Percentiles rank a stretch among this genome's conserved stretches.
Conservation (phyloP, 352 stramenopile genomes). For the Plasmopara muralis region DNA sequence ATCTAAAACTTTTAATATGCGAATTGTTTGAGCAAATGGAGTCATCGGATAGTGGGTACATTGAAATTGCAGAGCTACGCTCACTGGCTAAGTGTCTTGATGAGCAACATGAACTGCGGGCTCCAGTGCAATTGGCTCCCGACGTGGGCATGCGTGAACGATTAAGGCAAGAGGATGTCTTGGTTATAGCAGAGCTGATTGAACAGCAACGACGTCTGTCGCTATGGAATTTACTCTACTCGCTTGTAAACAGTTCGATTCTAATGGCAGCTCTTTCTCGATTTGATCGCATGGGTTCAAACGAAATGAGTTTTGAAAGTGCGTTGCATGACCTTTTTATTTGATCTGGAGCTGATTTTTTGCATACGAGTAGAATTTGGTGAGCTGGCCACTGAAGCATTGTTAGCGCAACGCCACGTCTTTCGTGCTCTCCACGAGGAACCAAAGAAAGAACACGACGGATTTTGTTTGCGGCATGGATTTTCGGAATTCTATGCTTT, state of each 20-base stretch:
- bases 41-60: constrained; percentile 43
- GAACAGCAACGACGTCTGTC: constrained; percentile 20
- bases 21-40: constrained; percentile 73
- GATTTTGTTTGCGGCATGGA: constrained; percentile 59
- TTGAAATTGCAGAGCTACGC: constrained; percentile 63
- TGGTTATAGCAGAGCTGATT: constrained; percentile 18
- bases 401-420: constrained; percentile 24
- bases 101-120: constrained; percentile 2
- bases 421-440: constrained; percentile 33
- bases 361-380: constrained; percentile 42
- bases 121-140: constrained; percentile 5
- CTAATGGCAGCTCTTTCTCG: constrained; percentile 32
- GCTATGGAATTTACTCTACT: constrained; percentile 24
- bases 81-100: constrained; percentile 43
- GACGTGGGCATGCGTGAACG: constrained; percentile 18
- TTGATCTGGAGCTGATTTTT: neutral
- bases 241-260: constrained; percentile 38
- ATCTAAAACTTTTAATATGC: constrained; percentile 36
- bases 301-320: constrained; percentile 60
- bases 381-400: constrained; percentile 30
- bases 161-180: constrained; percentile 18
- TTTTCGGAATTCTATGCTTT: constrained; percentile 28
- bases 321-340: neutral
- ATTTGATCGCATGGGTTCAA: constrained; percentile 50
- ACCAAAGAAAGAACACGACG: constrained; percentile 19